Evolutionary conservation across 768 basidiomycete genomes (phyloP).

Genomic region (Lactarius indigo): DNA sequence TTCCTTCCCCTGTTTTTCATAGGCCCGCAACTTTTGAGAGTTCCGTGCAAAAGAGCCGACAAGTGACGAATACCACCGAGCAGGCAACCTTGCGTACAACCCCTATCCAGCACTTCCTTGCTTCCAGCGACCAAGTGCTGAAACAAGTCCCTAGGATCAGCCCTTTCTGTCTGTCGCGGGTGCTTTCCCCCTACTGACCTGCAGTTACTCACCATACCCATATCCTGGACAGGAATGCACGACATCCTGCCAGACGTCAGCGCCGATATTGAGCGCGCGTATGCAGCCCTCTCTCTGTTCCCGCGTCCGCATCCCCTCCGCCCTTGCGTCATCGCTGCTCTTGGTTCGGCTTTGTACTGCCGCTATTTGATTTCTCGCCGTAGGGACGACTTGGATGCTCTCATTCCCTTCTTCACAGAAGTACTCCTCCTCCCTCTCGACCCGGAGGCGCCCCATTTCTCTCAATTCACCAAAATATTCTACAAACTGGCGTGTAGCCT

Average conservation of each 20-base stretch:
- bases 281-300: not conserved
- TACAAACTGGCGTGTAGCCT: conserved; percentile 4
- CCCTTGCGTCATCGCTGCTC: not conserved
- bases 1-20: too few species aligned
- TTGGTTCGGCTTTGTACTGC: not conserved
- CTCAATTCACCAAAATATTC: not conserved
- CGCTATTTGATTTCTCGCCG: not conserved
- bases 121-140: too few species aligned
- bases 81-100: too few species aligned
- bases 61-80: too few species aligned
- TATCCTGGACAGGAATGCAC: not conserved
- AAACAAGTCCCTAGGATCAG: too few species aligned
- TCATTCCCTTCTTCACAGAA: conserved; percentile 7
- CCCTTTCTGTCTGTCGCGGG: not conserved
- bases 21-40: too few species aligned
- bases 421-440: conserved; percentile 9
- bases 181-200: not conserved
- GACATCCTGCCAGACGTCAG: not conserved
- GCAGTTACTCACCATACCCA: not conserved
- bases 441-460: not conserved
- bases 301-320: conserved; percentile 3
- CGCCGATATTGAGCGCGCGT: not conserved
- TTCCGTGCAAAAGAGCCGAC: too few species aligned
- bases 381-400: not conserved
- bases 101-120: too few species aligned